A percentile compares a stretch with the other conserved stretches of the same genome.
These are phyloP conservation scores for Tetrapisispora iriomotensis DNA, from an alignment of 805 yeast genomes.

Conservation along the genomic window DNA sequence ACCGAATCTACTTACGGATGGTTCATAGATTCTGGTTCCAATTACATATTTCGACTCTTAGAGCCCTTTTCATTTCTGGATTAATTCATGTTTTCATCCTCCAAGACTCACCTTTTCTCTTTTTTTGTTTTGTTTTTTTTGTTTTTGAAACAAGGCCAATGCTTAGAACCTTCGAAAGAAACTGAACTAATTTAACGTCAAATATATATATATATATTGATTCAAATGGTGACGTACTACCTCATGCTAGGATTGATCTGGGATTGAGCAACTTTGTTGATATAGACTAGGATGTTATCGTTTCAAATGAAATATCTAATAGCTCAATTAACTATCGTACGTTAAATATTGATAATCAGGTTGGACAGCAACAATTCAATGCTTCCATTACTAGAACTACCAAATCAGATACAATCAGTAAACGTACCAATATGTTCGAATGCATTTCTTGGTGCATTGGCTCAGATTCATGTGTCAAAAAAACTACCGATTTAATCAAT, in stretches of 20 bases:
- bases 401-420: not conserved
- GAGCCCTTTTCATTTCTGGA: not conserved
- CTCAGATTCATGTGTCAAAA: not conserved
- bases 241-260: not conserved
- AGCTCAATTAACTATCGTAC: not conserved
- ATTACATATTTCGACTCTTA: not conserved
- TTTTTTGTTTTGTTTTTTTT: not conserved
- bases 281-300: not conserved
- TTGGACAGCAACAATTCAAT: not conserved
- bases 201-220: not conserved
- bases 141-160: not conserved
- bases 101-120: not conserved
- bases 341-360: not conserved
- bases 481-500: not conserved
- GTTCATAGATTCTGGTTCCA: not conserved
- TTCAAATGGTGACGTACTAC: not conserved
- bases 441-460: not conserved
- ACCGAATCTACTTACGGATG: not conserved
- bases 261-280: not conserved
- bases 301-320: not conserved
- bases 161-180: not conserved
- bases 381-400: not conserved
- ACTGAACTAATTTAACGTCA: not conserved
- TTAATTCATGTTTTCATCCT: not conserved
- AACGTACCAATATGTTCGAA: not conserved